Base-by-base conservation (phyloP, 345 rosid species). In the Melaleuca quinquenervia region DNA sequence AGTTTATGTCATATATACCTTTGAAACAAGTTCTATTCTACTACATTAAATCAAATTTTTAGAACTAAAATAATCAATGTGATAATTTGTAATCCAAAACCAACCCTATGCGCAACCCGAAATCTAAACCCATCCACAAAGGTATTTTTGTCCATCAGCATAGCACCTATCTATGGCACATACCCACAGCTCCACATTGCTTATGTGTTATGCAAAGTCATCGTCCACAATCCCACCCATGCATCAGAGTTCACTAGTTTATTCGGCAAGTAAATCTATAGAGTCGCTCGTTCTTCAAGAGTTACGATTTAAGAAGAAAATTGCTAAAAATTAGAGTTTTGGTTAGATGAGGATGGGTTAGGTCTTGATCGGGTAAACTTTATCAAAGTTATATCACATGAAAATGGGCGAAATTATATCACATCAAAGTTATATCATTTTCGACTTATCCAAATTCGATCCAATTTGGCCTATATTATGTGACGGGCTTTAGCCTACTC, bases 381-480 rank as follows among this genome's bases (percentile, higher is more conserved):
- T 3, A 7, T 32, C 32, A 32, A 64, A 41, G 32, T 64, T 32
- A 32, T 18, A 20, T 0, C 0, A 0, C 22, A 32, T 32, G 32
- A 32, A 62, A 64, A 32, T 20, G 22, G 45, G 3, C 3, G 16
- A 70, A 70, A 24, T 1, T 70, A 1, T n/a, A 3, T 12, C 32
- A 1, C n/a, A 18, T 32, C 16, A 8, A 12, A 22, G 11, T 5
- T 0, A 0, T 1, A 16, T 0, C 24, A 32, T 32, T 70, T 32
- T 32, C 0, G 0, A 16, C 1, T 3, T 3, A 16, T 0, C 12
- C 24, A 32, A 70, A 32, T 5, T 70, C 3, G 1, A 32, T 70
- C 20, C 3, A 0, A 2, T 16, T 2, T 3, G 2, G 3, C 6
- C 22, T 1, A 1, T 0, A n/a, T 21, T 6, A 32, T 18, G 32